Percentiles rank a stretch among this genome's conserved stretches.
Conservation (phyloP, 75 land plant species). For the Gnetum montanum region DNA sequence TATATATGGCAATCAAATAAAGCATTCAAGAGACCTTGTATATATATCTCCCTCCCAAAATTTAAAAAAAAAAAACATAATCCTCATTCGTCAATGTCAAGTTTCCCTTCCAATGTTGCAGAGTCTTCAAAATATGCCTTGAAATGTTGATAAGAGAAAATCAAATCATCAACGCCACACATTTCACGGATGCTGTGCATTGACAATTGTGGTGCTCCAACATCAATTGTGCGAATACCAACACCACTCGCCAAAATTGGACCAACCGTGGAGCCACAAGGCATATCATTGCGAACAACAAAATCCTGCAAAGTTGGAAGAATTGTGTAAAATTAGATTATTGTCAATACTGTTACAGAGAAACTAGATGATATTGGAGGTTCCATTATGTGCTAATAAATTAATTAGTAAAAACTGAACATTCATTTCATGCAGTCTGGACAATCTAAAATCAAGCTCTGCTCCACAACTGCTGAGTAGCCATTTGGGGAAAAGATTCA, state of each 20-base stretch:
- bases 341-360: not conserved
- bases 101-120: constrained; percentile 49
- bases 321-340: not conserved
- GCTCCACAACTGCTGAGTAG: too few relatives aligned
- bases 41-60: too few relatives aligned
- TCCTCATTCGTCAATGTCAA: constrained; percentile 70
- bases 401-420: too few relatives aligned
- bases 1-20: too few relatives aligned
- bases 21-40: too few relatives aligned
- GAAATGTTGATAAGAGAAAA: constrained; percentile 78
- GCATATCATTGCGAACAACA: constrained; percentile 97
- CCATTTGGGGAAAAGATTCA: too few relatives aligned
- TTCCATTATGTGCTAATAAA: too few relatives aligned
- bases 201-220: constrained; percentile 93
- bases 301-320: constrained; percentile 61
- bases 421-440: not conserved
- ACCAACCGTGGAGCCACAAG: constrained; percentile 96
- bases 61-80: too few relatives aligned
- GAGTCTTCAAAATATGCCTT: constrained; percentile 85
- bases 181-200: constrained; percentile 99
- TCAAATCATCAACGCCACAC: constrained; percentile 95
- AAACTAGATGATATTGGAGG: too few relatives aligned
- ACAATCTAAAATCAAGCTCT: too few relatives aligned
- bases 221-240: constrained; percentile 96
- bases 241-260: constrained; percentile 97